Percentiles rank a stretch among this genome's conserved stretches.
phyloP scores from a whole-genome alignment of 2,329 filamentous ascomycete genomes.

The Neospermospora avenae region DNA sequence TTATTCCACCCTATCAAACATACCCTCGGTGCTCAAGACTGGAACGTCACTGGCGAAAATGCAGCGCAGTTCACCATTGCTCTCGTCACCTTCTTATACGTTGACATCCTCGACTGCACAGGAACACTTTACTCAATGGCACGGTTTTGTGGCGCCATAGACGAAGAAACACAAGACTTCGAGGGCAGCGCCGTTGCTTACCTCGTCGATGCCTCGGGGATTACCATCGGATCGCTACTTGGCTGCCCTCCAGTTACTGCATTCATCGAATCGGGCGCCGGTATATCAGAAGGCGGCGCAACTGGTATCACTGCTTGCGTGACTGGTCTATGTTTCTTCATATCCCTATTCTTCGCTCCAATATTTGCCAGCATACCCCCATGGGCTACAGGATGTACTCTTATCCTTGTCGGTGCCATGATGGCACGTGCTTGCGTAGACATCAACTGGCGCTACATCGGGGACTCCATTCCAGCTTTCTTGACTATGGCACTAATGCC shows the following conservation, averaged over 20 bases:
- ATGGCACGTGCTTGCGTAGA: constrained; percentile 76
- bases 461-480: constrained; percentile 81
- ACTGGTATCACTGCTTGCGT: constrained; percentile 81
- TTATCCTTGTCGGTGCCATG: constrained; percentile 83
- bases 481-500: constrained; percentile 83
- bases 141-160: constrained; percentile 74
- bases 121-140: constrained; percentile 90
- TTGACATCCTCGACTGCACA: constrained; percentile 84
- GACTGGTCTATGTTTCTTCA: constrained; percentile 79
- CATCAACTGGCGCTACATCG: constrained; percentile 86
- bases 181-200: constrained; percentile 83
- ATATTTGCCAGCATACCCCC: constrained; percentile 88
- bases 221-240: constrained; percentile 76
- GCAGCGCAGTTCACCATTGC: constrained; percentile 77
- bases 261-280: constrained; percentile 85
- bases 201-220: constrained; percentile 74
- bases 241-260: constrained; percentile 80
- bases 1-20: constrained; percentile 74
- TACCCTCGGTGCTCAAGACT: constrained; percentile 69
- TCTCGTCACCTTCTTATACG: constrained; percentile 84
- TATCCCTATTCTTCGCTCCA: constrained; percentile 84
- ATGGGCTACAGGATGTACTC: constrained; percentile 86
- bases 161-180: constrained; percentile 81
- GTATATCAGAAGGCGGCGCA: constrained; percentile 82
- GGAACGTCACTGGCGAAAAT: constrained; percentile 61